Conservation (phyloP, 352 stramenopile genomes). For the Phytophthora sp. region DNA sequence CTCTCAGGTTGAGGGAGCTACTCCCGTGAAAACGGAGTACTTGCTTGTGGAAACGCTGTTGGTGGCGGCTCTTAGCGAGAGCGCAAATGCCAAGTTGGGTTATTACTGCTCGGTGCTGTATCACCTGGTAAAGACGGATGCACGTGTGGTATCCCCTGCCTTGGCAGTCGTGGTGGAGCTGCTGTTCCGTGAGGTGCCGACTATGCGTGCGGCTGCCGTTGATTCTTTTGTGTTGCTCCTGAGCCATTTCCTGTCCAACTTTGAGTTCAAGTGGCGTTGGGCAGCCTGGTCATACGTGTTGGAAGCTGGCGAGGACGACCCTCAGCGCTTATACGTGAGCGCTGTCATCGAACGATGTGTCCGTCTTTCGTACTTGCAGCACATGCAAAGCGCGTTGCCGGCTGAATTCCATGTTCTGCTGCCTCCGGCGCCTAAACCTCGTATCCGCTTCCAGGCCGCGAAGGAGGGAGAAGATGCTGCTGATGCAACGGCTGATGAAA, state of each 20-base stretch:
- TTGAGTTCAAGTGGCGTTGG: conserved; percentile 90
- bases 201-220: conserved; percentile 63
- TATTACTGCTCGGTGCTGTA: conserved; percentile 81
- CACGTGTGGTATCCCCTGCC: conserved; percentile 64
- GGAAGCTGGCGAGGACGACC: conserved; percentile 78
- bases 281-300: conserved; percentile 78
- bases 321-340: conserved; percentile 85
- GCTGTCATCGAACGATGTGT: conserved; percentile 87
- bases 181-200: conserved; percentile 81
- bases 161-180: conserved; percentile 86
- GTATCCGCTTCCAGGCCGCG: conserved; percentile 59
- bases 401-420: conserved; percentile 80
- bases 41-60: conserved; percentile 79
- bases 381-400: conserved; percentile 81
- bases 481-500: neutral
- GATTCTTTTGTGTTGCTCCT: conserved; percentile 83
- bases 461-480: conserved; percentile 28
- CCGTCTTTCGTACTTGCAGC: conserved; percentile 82
- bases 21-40: conserved; percentile 73
- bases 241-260: conserved; percentile 88
- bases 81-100: conserved; percentile 45
- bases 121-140: conserved; percentile 81
- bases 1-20: conserved; percentile 26
- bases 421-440: conserved; percentile 70
- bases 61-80: conserved; percentile 60